These are phyloP conservation scores for Neoarthrinium moseri DNA, from an alignment of 2,329 filamentous ascomycete genomes.

Conservation along the genomic window DNA sequence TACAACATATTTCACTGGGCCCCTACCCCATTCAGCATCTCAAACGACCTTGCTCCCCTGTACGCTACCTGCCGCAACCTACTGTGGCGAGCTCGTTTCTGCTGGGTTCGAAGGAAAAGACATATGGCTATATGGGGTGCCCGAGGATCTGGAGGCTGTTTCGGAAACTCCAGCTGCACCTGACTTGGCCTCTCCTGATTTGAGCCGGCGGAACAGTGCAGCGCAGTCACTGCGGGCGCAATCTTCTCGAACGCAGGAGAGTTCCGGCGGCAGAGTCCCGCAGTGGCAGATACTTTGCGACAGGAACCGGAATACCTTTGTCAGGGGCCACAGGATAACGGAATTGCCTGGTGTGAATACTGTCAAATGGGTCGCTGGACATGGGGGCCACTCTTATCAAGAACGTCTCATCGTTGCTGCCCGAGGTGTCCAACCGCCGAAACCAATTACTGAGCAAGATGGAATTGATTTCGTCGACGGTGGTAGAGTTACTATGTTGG, in stretches of 20 bases:
- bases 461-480: slow-evolving; percentile 76
- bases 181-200: slow-evolving; percentile 23
- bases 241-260: slow-evolving; percentile 35
- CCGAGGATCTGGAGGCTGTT: slow-evolving; percentile 66
- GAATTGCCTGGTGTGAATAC: slow-evolving; percentile 65
- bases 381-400: slow-evolving; percentile 43
- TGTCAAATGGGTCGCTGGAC: slow-evolving; percentile 69
- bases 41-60: slow-evolving; percentile 64
- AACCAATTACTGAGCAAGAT: slow-evolving; percentile 64
- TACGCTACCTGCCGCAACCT: slow-evolving; percentile 68
- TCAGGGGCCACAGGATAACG: slow-evolving; percentile 64
- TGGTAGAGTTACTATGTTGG: slow-evolving; percentile 69
- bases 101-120: slow-evolving; percentile 71
- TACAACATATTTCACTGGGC: slow-evolving; percentile 77
- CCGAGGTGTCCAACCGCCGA: slow-evolving; percentile 62
- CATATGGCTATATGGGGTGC: slow-evolving; percentile 78
- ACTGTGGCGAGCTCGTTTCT: slow-evolving; percentile 68
- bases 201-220: slow-evolving; percentile 39
- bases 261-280: slow-evolving; percentile 43
- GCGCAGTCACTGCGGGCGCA: slow-evolving; percentile 39
- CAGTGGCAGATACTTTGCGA: slow-evolving; percentile 71
- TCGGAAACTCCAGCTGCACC: slow-evolving; percentile 37
- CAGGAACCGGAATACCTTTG: slow-evolving; percentile 67
- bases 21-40: slow-evolving; percentile 50
- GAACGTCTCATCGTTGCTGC: slow-evolving; percentile 70